phyloP scores from a whole-genome alignment of 2,329 filamentous ascomycete species.

The Rhytidhysteron rufulum region DNA sequence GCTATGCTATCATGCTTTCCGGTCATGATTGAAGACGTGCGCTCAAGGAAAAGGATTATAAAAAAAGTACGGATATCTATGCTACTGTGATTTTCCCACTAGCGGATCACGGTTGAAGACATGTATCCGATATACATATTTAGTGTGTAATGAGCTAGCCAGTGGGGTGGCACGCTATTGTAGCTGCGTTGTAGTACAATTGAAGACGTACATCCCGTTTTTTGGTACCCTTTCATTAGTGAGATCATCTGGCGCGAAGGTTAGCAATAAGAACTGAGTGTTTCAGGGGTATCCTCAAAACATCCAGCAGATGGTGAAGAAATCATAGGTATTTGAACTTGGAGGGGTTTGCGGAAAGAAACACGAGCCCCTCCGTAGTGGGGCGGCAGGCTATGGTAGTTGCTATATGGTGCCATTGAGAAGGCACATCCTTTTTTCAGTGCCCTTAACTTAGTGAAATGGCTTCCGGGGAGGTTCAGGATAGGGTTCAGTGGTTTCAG shows the following conservation, averaged over 20 bases:
- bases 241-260: too few species aligned
- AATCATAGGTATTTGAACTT: neutral
- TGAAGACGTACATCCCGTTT: conserved; percentile 8
- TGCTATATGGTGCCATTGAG: too few species aligned
- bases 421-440: too few species aligned
- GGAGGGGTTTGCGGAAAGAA: neutral
- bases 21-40: neutral
- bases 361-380: too few species aligned
- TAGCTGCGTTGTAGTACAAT: neutral
- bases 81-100: conserved; percentile 5
- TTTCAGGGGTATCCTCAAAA: too few species aligned
- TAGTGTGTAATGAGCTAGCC: neutral
- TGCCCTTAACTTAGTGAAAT: too few species aligned
- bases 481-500: too few species aligned
- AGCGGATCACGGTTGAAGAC: conserved; percentile 11
- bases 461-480: too few species aligned
- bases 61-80: neutral
- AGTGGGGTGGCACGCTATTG: neutral
- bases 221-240: neutral
- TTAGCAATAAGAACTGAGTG: too few species aligned
- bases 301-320: too few species aligned
- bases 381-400: too few species aligned
- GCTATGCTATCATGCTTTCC: conserved; percentile 1
- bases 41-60: too few species aligned
- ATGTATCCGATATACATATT: conserved; percentile 3